Base-by-base conservation (phyloP, 495 filamentous ascomycete species). In the Podospora fimiseda region DNA sequence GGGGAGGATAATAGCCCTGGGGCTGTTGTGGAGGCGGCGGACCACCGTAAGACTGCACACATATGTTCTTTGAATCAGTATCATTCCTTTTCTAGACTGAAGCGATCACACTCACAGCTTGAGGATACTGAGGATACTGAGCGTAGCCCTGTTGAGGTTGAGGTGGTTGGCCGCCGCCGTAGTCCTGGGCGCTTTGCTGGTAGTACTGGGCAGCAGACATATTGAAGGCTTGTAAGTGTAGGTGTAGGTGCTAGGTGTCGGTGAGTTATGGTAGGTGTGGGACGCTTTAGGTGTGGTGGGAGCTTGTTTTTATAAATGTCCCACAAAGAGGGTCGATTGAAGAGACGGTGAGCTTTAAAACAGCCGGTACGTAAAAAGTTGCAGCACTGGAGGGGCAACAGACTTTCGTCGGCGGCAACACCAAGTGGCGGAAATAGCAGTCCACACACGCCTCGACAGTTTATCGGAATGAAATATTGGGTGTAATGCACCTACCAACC, bases 191-290 rank as follows among this genome's bases (percentile, higher is more conserved):
- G 30, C 45, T 60, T 48, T 63, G 60, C 43, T 68, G 60, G 43
- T 68, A 68, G 47, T 68, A 68, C 27, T 68, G 56, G 19, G 59
- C 56, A 23, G 65, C 63, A 5, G 65, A 68, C 65, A 68, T 68
- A 33, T 11, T 5, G 11, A 33, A 33, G 27, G 11, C 27, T 33
- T 33, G 27, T 33, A 33, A 11, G 27, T 33, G 27, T 33, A 33
- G 27, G 27, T 33, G 27, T n/a, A n/a, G n/a, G n/a, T n/a, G n/a
- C n/a, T n/a, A n/a, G n/a, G n/a, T n/a, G n/a, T n/a, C n/a, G n/a
- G n/a, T 33, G 27, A 33, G 27, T 11, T 33, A 33, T 6, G 6
- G 6, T 33, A 33, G 27, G 27, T n/a, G n/a, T n/a, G n/a, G n/a
- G n/a, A n/a, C n/a, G n/a, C n/a, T n/a, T n/a, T n/a, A n/a, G n/a